Percentiles rank a stretch among this genome's conserved stretches.
Evolutionary conservation across 75 land plant species (phyloP).

Genomic region (Isoetes taiwanensis): DNA sequence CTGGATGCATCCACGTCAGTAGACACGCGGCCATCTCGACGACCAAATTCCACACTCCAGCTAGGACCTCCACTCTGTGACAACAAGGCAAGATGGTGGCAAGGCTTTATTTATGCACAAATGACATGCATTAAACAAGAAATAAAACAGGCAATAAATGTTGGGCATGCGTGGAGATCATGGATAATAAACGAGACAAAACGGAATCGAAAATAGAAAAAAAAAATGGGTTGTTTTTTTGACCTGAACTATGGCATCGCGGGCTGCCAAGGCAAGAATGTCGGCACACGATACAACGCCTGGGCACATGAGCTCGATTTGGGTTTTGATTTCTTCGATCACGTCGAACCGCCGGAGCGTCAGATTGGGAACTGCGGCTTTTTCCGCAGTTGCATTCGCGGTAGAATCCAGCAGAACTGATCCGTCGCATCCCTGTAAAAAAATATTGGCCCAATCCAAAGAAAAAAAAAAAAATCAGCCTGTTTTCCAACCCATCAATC

Average conservation of each 20-base stretch:
- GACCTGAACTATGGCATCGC: constrained; percentile 5
- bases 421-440: neutral
- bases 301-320: neutral
- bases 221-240: too few relatives aligned
- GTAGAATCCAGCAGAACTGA: neutral
- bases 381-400: neutral
- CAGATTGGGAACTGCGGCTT: neutral
- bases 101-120: too few relatives aligned
- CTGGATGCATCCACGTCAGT: neutral
- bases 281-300: constrained; percentile 4
- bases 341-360: neutral
- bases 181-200: too few relatives aligned
- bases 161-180: too few relatives aligned
- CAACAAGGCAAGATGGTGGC: too few relatives aligned
- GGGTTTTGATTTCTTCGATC: neutral
- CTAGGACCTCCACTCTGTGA: too few relatives aligned
- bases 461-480: too few relatives aligned
- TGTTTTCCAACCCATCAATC: too few relatives aligned
- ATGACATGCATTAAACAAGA: too few relatives aligned
- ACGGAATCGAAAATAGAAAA: too few relatives aligned
- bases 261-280: neutral
- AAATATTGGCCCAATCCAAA: too few relatives aligned
- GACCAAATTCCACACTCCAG: constrained; percentile 6
- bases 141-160: too few relatives aligned
- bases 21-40: neutral